Evolutionary conservation across 202 grass and related monocot genomes (phyloP).

Genomic region (Schoenoplectus tabernaemontani): DNA sequence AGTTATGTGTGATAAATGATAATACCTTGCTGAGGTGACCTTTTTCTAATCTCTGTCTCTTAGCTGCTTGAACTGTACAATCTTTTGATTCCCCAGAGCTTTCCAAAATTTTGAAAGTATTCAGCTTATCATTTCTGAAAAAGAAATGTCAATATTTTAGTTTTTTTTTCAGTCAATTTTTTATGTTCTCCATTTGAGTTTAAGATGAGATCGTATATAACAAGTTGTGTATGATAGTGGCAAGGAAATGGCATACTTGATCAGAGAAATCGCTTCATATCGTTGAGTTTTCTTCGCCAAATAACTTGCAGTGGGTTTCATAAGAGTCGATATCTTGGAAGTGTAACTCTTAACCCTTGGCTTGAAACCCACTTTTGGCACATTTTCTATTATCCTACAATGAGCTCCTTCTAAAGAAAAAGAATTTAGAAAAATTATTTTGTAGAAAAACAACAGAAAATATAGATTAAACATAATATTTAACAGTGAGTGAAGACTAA

Average conservation of each 20-base stretch:
- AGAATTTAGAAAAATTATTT: not conserved
- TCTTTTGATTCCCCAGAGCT: conserved; percentile 44
- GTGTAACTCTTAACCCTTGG: conserved; percentile 31
- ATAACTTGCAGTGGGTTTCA: conserved; percentile 89
- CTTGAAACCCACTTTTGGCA: conserved; percentile 23
- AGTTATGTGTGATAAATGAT: not conserved
- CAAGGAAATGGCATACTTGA: conserved; percentile 32
- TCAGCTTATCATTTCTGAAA: conserved; percentile 40
- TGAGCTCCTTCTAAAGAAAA: conserved; percentile 1
- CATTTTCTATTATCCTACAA: conserved; percentile 16
- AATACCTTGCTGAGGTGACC: conserved; percentile 74
- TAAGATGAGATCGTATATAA: not conserved
- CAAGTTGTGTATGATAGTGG: not conserved
- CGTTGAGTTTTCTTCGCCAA: conserved; percentile 62
- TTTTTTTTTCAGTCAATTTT: not conserved
- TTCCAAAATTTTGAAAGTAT: conserved; percentile 40
- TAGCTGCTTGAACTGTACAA: conserved; percentile 59
- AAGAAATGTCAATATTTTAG: conserved; percentile 8
- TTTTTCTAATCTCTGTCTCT: conserved; percentile 90
- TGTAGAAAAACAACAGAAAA: not conserved
- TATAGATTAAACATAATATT: not conserved
- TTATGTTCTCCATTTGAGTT: not conserved
- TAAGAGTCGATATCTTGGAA: conserved; percentile 55
- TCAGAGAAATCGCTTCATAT: conserved; percentile 21
- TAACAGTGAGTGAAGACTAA: not conserved